Base-by-base conservation (phyloP, 2,329 filamentous ascomycete species). In the Alternaria dauci region DNA sequence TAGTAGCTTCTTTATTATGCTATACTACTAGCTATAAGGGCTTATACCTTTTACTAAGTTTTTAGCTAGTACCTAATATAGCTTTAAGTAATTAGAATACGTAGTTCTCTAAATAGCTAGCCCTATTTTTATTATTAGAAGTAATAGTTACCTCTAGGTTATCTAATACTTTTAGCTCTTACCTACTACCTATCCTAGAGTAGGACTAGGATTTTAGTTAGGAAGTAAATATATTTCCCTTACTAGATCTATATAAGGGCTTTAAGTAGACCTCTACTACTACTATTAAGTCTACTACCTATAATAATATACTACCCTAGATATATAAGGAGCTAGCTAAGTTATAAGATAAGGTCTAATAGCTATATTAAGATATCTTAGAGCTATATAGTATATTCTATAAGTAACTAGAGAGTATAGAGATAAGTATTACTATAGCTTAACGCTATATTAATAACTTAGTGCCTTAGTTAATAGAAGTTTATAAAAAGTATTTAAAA, bases 401-500 rank as follows among this genome's bases (percentile, higher is more conserved):
- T 43, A 60, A 66, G 25, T 25, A 38, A 25, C 32, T 65, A 30
- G 55, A 67, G 50, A 50, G 41, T 30, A 64, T 67, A 14, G 56
- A 64, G 34, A 28, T 18, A 41, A 62, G n/a, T 11, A 28, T 67
- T 7, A 14, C 30, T 0, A 28, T 26, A 52, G 46, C 54, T 8
- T 20, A 53, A 32, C 42, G 54, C 43, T 67, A 67, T 55, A 42
- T 65, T 5, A 46, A 65, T 20, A 52, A 44, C 55, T 42, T 67
- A 4, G 51, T 65, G 18, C 51, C 58, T 51, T 67, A 23, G 64
- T 67, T 20, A 3, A 52, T 65, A 9, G 59, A 64, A 41, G 64
- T 67, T 26, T 32, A 67, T 32, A 30, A 67, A 6, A 67, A 60
- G 36, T 67, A 60, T 41, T 59, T 38, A 32, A 57, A 55, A 53